Evolutionary conservation across 2,329 filamentous ascomycete genomes (phyloP).

Genomic region (Venturia oleaginea): DNA sequence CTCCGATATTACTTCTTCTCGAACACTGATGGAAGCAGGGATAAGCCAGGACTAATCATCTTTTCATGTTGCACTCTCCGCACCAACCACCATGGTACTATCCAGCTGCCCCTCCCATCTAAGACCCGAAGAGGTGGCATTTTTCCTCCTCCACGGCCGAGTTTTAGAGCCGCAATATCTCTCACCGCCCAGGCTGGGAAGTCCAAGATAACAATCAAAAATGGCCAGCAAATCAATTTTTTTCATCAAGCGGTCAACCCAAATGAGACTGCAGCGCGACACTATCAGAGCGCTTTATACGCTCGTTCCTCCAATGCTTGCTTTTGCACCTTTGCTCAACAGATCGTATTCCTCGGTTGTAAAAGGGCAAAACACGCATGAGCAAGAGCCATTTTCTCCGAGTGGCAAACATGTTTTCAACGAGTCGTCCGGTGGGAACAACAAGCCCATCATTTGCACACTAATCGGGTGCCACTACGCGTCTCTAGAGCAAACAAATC

Average conservation of each 20-base stretch:
- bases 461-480: slow-evolving; percentile 36
- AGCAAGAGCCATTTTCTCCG: background rate
- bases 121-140: background rate
- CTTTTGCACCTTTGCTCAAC: background rate
- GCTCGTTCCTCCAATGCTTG: background rate
- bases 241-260: background rate
- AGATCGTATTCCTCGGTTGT: background rate
- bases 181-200: background rate
- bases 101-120: background rate
- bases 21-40: slow-evolving; percentile 3
- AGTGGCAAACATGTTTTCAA: background rate
- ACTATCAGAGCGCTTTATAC: background rate
- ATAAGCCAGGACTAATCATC: background rate
- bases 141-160: background rate
- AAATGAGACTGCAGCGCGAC: background rate
- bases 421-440: background rate
- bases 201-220: background rate
- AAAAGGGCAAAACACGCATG: background rate
- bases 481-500: slow-evolving; percentile 58
- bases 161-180: background rate
- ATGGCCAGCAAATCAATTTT: background rate
- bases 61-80: background rate
- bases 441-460: slow-evolving; percentile 2
- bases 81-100: slow-evolving; percentile 6
- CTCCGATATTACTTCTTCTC: slow-evolving; percentile 4